A percentile compares a stretch with the other conserved stretches of the same genome.
These are phyloP conservation scores for Phytopythium vexans DNA, from an alignment of 352 stramenopile species.

Conservation along the genomic window DNA sequence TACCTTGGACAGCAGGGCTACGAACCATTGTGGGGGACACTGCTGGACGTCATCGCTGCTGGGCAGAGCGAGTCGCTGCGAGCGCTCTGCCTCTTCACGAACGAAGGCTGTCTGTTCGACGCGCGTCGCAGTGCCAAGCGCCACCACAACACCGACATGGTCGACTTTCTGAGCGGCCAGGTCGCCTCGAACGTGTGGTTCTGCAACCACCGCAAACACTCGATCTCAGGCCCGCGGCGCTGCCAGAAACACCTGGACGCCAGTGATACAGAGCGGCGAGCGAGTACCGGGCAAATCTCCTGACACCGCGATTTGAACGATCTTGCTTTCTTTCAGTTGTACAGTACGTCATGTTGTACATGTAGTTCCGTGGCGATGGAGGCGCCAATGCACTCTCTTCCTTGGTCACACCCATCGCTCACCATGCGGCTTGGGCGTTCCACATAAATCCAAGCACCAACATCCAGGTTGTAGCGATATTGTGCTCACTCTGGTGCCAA, in stretches of 20 bases:
- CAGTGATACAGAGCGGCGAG: not conserved
- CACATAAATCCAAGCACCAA: too few relatives aligned
- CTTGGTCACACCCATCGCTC: too few relatives aligned
- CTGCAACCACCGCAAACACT: constrained; percentile 21
- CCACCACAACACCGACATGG: constrained; percentile 15
- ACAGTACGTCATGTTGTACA: too few relatives aligned
- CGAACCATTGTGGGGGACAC: constrained; percentile 19
- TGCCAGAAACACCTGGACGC: constrained; percentile 12
- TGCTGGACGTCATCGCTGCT: constrained; percentile 24
- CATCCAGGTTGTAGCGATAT: too few relatives aligned
- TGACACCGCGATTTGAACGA: too few relatives aligned
- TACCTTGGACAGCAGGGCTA: constrained; percentile 18
- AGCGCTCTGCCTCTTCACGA: constrained; percentile 24
- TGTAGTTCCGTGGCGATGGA: too few relatives aligned
- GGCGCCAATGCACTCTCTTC: too few relatives aligned
- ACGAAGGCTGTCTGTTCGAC: constrained; percentile 28
- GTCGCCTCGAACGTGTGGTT: constrained; percentile 19
- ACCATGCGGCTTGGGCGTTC: too few relatives aligned
- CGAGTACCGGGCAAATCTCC: too few relatives aligned
- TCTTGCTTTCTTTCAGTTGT: too few relatives aligned
- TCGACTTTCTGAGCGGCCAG: constrained; percentile 14
- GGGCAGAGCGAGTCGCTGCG: constrained; percentile 20
- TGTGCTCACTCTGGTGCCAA: too few relatives aligned
- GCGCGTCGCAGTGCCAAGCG: constrained; percentile 20
- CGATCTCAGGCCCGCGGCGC: constrained; percentile 13